A percentile compares a stretch with the other conserved stretches of the same genome.
phyloP scores from a whole-genome alignment of 2,329 filamentous ascomycete species.

The Diaporthe batatas region DNA sequence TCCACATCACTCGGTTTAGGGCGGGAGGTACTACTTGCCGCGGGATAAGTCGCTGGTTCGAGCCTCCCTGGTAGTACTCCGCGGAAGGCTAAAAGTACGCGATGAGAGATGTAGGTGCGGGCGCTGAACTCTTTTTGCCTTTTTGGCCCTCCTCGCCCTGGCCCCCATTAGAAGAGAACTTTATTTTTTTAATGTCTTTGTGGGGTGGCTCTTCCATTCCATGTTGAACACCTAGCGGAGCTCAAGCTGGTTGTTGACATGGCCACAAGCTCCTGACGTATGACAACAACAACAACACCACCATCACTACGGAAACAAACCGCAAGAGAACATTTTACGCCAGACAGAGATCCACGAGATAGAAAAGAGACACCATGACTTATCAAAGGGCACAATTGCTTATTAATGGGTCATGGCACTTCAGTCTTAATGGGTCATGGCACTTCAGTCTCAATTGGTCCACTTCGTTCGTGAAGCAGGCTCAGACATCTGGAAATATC shows the following conservation, averaged over 20 bases:
- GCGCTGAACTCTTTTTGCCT: slow-evolving; percentile 10
- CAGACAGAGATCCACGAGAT: not conserved
- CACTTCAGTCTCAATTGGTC: not conserved
- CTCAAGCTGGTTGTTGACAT: not conserved
- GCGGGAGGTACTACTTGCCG: slow-evolving; percentile 1
- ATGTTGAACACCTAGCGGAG: not conserved
- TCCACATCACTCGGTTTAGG: not conserved
- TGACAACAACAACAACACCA: not conserved
- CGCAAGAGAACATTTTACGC: not conserved
- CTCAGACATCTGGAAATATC: not conserved
- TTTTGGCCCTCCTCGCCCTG: not conserved
- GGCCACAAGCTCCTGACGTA: not conserved
- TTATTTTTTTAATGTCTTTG: not conserved
- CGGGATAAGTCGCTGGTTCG: slow-evolving; percentile 12
- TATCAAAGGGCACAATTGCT: too few relatives aligned
- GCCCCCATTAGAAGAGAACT: not conserved
- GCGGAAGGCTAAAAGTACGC: slow-evolving; percentile 20
- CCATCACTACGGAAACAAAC: too few relatives aligned
- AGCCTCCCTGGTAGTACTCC: slow-evolving; percentile 17
- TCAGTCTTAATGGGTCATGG: not conserved
- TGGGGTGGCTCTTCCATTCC: not conserved
- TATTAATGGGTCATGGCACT: not conserved
- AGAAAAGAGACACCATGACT: not conserved
- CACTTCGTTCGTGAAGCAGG: not conserved
- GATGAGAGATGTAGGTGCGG: slow-evolving; percentile 19